These are phyloP conservation scores for Nigrospora osmanthi DNA, from an alignment of 2,329 filamentous ascomycete species.

Conservation along the genomic window DNA sequence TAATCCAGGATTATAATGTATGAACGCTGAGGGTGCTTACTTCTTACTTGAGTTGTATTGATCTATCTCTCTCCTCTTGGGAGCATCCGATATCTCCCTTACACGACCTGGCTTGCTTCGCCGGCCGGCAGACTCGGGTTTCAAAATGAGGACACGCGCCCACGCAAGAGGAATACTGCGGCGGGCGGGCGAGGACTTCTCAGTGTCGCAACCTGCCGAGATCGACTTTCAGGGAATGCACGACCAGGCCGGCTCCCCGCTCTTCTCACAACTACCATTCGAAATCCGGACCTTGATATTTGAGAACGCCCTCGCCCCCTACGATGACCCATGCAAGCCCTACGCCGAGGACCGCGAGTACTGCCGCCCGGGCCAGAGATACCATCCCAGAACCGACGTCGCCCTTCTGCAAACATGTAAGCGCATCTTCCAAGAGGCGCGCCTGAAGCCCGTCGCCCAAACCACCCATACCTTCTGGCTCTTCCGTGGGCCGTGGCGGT, in stretches of 20 bases:
- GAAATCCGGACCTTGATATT: constrained; percentile 3
- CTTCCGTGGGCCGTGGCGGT: constrained; percentile 1
- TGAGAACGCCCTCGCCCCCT: constrained; percentile 3
- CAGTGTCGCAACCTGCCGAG: not conserved
- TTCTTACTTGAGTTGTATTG: too few species aligned
- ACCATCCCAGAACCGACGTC: constrained; percentile 1
- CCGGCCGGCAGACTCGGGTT: too few species aligned
- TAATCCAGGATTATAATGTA: too few species aligned
- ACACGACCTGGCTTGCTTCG: too few species aligned
- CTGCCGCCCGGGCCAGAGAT: constrained; percentile 1
- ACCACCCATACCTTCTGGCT: constrained; percentile 5
- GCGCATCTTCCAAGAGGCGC: constrained; percentile 3
- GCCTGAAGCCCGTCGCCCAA: constrained; percentile 1
- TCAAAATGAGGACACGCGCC: too few species aligned
- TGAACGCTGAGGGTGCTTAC: too few species aligned
- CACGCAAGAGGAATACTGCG: not conserved
- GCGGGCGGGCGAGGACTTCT: not conserved
- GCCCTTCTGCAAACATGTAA: constrained; percentile 4
- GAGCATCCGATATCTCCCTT: too few species aligned
- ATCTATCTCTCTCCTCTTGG: too few species aligned
- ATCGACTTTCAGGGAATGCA: constrained; percentile 1
- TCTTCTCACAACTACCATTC: constrained; percentile 1
- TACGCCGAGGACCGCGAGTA: constrained; percentile 2
- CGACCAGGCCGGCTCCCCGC: not conserved
- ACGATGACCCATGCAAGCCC: not conserved